These are phyloP conservation scores for Pseudogymnoascus sp. DNA, from an alignment of 2,329 filamentous ascomycete species.

Conservation along the genomic window DNA sequence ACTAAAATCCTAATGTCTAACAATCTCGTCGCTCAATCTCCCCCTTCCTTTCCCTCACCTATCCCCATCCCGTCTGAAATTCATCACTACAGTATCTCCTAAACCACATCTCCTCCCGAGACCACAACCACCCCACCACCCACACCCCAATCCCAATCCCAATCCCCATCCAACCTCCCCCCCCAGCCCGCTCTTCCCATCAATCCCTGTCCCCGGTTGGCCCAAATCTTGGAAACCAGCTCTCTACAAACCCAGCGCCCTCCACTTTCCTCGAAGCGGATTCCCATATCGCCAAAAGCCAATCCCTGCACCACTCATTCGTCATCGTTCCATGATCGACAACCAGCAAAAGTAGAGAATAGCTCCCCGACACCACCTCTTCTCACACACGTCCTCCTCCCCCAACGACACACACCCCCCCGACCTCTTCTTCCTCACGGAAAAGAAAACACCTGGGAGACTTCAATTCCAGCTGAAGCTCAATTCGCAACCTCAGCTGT, in stretches of 20 bases:
- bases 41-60: not conserved
- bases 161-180: conserved; percentile 10
- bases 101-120: not conserved
- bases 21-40: conserved; percentile 19
- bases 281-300: not conserved
- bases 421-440: not conserved
- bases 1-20: not conserved
- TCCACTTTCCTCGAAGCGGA: not conserved
- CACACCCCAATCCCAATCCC: conserved; percentile 11
- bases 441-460: not conserved
- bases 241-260: not conserved
- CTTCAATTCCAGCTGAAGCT: not conserved
- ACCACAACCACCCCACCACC: conserved; percentile 16
- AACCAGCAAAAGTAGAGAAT: not conserved
- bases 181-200: conserved; percentile 19
- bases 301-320: not conserved
- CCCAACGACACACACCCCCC: not conserved
- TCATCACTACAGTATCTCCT: not conserved
- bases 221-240: not conserved
- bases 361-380: not conserved
- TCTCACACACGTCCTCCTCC: not conserved
- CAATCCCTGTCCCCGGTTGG: not conserved
- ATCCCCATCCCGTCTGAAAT: not conserved
- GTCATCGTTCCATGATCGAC: not conserved
- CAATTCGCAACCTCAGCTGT: not conserved